These are phyloP conservation scores for Paxillus ammoniavirescens DNA, from an alignment of 768 basidiomycete genomes.

Conservation along the genomic window DNA sequence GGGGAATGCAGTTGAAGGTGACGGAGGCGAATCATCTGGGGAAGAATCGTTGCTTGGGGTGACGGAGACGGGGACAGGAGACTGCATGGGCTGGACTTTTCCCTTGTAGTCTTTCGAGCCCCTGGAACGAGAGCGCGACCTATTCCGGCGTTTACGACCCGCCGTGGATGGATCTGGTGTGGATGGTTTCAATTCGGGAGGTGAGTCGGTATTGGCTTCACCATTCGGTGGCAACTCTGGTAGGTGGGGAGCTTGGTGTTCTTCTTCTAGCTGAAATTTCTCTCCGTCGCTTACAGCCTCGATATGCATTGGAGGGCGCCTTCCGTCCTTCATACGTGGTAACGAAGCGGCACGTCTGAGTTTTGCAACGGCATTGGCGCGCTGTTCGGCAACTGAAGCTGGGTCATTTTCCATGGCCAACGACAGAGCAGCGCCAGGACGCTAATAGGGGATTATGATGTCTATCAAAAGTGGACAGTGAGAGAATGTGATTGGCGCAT, in stretches of 20 bases:
- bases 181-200: conserved; percentile 26
- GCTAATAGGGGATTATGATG: conserved; percentile 4
- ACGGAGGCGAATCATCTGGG: conserved; percentile 51
- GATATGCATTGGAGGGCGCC: conserved; percentile 83
- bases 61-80: conserved; percentile 42
- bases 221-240: conserved; percentile 12
- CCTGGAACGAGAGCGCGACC: conserved; percentile 61
- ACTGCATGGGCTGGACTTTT: conserved; percentile 51
- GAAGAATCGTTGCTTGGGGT: conserved; percentile 66
- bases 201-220: conserved; percentile 25
- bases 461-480: background rate
- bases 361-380: conserved; percentile 85
- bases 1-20: conserved; percentile 25
- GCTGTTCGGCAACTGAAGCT: conserved; percentile 65
- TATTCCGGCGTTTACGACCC: conserved; percentile 61
- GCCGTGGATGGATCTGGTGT: conserved; percentile 45
- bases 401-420: conserved; percentile 34
- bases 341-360: conserved; percentile 90
- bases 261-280: conserved; percentile 45
- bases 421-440: conserved; percentile 1
- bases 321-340: conserved; percentile 88
- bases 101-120: conserved; percentile 73
- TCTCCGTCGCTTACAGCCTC: conserved; percentile 85
- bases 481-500: background rate
- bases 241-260: conserved; percentile 10